Base-by-base conservation (phyloP, 2,329 filamentous ascomycete genomes). In the Polytolypa hystricis region DNA sequence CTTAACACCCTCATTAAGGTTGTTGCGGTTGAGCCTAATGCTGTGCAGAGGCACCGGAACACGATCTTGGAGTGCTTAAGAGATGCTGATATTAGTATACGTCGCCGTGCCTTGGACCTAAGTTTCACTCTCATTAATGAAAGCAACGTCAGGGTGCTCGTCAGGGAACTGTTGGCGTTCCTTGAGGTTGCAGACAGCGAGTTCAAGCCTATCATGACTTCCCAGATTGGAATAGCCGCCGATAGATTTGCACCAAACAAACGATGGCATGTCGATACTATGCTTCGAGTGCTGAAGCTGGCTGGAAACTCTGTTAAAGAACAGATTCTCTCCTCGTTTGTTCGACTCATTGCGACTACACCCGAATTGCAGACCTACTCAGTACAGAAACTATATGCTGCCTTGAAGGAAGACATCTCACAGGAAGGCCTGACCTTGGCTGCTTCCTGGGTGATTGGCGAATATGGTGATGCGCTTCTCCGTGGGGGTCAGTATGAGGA, bases 41-140 rank as follows among this genome's bases (percentile, higher is more conserved):
- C 91, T 3, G 91, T 98, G 2, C 91, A 98, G 60, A 74, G 91
- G 55, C 91, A 98, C 60, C 78, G 93, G 38, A 98, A 96, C 65
- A 98, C 91, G 1, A 96, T 98, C 43, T 67, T 98, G 23, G 91
- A 98, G 59, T 98, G 91, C 63, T 65, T 98, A 42, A 76, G 93
- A 46, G 91, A 98, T 55, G 91, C 93, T 1, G 91, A 98, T 65
- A 96, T 98, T 60, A 96, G 89, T 64, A 98, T 98, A 52, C 76
- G 93, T 53, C 74, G 91, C 54, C 77, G 91, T 61, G 91, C 91
- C n/a, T 72, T 98, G 26, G 91, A 98, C 56, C 76, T 98, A 39
- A 96, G 91, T 61, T 98, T 98, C 56, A 98, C 93, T 4, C 69
- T 98, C 35, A 95, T 98, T 62, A 96, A 98, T 57, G 91, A 96